Conservation (phyloP, 164 flowering plant species). For the Vitis cinerea region DNA sequence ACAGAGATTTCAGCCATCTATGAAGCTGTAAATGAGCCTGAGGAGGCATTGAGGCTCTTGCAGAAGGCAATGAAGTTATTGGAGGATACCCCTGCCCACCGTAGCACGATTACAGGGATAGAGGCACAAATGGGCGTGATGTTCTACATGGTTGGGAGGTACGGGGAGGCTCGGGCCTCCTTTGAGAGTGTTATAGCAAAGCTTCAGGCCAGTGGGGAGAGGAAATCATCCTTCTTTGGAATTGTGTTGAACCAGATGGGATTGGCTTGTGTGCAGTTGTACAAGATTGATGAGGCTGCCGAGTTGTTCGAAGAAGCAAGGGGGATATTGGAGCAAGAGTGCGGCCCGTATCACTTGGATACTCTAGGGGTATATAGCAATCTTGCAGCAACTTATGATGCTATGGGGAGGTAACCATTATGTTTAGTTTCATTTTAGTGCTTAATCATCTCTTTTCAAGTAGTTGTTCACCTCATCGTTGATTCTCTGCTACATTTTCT, state of each 20-base stretch:
- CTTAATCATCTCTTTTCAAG: no score
- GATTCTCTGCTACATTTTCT: no score
- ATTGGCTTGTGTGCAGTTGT: slow-evolving; percentile 39
- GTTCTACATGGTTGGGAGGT: slow-evolving; percentile 43
- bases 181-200: slow-evolving; percentile 31
- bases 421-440: not conserved
- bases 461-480: no score
- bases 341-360: slow-evolving; percentile 35
- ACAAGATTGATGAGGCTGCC: slow-evolving; percentile 35
- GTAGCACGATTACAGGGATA: slow-evolving; percentile 36
- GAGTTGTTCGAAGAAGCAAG: slow-evolving; percentile 41
- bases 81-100: slow-evolving; percentile 28
- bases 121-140: slow-evolving; percentile 48
- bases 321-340: slow-evolving; percentile 32
- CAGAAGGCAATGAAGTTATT: slow-evolving; percentile 31
- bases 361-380: slow-evolving; percentile 48
- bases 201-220: slow-evolving; percentile 38
- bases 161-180: slow-evolving; percentile 29
- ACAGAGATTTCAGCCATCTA: slow-evolving; percentile 38
- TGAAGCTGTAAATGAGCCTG: slow-evolving; percentile 32
- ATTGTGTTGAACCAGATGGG: slow-evolving; percentile 48
- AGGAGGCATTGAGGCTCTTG: slow-evolving; percentile 38
- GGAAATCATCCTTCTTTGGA: slow-evolving; percentile 38
- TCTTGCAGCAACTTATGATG: slow-evolving; percentile 52
- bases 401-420: slow-evolving; percentile 43